These are phyloP conservation scores for Fusarium tuaranense DNA, from an alignment of 2,329 filamentous ascomycete species.

Conservation along the genomic window DNA sequence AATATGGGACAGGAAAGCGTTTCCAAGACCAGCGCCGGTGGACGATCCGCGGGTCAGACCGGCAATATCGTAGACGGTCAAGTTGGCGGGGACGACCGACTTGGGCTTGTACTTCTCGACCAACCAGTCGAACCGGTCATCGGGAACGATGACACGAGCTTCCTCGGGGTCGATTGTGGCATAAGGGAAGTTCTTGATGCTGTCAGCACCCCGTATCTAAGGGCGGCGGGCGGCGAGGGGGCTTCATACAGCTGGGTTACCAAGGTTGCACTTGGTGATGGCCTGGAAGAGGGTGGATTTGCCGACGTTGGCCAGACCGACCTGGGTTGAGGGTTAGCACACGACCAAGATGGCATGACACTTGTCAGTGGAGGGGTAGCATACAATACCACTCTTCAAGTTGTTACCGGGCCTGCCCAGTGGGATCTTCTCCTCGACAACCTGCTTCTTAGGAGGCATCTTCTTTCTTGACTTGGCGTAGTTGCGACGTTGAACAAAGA, in stretches of 20 bases:
- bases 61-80: conserved; percentile 99
- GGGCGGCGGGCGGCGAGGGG: conserved; percentile 47
- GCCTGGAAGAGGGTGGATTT: conserved; percentile 99
- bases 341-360: conserved; percentile 7
- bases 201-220: conserved; percentile 55
- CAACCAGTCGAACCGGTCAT: conserved; percentile 96
- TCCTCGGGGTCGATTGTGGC: conserved; percentile 99
- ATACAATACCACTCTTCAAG: conserved; percentile 98
- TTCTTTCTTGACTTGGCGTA: conserved; percentile 75
- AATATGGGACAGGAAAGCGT: conserved; percentile 98
- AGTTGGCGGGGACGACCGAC: conserved; percentile 93
- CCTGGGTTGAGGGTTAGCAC: conserved; percentile 64
- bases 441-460: conserved; percentile 96
- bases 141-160: conserved; percentile 95
- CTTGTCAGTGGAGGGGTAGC: conserved; percentile 42
- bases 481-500: conserved; percentile 62
- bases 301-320: conserved; percentile 98
- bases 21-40: conserved; percentile 96
- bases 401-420: conserved; percentile 97
- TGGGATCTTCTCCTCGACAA: conserved; percentile 94
- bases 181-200: conserved; percentile 91
- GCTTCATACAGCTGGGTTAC: conserved; percentile 89
- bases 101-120: conserved; percentile 98
- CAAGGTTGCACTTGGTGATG: conserved; percentile 96
- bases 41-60: conserved; percentile 96